These are phyloP conservation scores for Xanthoceras sorbifolium DNA, from an alignment of 345 rosid genomes.

Conservation along the genomic window DNA sequence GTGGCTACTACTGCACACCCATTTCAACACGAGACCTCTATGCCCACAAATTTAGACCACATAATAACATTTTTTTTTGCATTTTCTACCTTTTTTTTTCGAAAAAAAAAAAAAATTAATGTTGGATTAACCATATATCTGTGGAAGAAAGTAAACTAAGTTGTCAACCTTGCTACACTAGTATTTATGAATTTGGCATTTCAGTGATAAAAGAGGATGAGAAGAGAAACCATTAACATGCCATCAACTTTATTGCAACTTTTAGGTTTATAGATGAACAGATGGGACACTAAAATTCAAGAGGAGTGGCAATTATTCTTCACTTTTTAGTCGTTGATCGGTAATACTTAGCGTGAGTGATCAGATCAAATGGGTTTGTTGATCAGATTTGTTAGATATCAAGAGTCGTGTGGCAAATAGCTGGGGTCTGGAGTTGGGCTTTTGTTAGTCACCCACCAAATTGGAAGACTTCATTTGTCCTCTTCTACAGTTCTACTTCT, in stretches of 20 bases:
- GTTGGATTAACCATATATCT: too few species aligned
- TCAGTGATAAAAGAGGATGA: background rate
- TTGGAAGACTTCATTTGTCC: background rate
- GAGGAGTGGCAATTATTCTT: too few species aligned
- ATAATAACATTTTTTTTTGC: too few species aligned
- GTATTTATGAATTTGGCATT: background rate
- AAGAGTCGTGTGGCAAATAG: background rate
- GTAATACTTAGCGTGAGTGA: background rate
- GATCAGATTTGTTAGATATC: background rate
- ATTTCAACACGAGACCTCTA: too few species aligned
- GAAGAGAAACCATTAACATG: background rate
- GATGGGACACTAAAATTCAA: background rate
- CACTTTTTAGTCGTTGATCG: background rate
- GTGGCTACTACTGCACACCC: too few species aligned
- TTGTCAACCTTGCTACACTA: too few species aligned
- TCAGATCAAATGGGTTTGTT: slow-evolving; percentile 11
- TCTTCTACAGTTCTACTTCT: background rate
- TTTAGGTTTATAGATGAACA: background rate
- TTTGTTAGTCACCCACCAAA: slow-evolving; percentile 1
- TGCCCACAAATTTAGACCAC: too few species aligned
- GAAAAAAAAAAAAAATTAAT: too few species aligned
- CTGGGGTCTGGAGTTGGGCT: background rate
- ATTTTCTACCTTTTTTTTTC: too few species aligned
- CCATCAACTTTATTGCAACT: background rate
- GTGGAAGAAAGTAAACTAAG: too few species aligned